A percentile compares a stretch with the other conserved stretches of the same genome.
Evolutionary conservation across 1,139 yeast genomes (phyloP).

Genomic region (Schizosaccharomyces versatilis): DNA sequence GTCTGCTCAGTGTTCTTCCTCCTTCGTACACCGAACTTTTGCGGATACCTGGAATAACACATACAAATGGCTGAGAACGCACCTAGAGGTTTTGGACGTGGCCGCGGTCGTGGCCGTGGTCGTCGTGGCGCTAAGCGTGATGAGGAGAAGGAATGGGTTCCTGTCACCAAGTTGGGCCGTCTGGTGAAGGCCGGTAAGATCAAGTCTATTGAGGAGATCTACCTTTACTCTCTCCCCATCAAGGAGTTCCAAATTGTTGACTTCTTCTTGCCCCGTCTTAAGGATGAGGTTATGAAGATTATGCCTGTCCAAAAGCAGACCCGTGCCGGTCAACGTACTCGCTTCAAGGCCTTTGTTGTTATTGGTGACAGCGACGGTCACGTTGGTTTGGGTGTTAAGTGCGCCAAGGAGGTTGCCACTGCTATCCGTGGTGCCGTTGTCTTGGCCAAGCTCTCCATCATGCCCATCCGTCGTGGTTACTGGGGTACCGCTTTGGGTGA

Average conservation of each 20-base stretch:
- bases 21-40: not conserved
- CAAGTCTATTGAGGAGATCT: conserved; percentile 90
- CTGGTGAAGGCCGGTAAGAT: conserved; percentile 97
- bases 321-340: conserved; percentile 99
- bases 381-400: conserved; percentile 99
- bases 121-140: conserved; percentile 40
- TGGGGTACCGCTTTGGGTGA: conserved; percentile 99
- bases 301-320: conserved; percentile 99
- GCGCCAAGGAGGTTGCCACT: conserved; percentile 99
- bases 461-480: conserved; percentile 99
- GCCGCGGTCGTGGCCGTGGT: conserved; percentile 37
- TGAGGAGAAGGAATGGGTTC: conserved; percentile 98
- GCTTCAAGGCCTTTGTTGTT: conserved; percentile 99
- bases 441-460: conserved; percentile 95
- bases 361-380: conserved; percentile 99
- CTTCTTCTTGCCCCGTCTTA: conserved; percentile 81
- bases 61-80: not conserved
- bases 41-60: not conserved
- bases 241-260: conserved; percentile 98
- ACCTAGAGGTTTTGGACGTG: conserved; percentile 16
- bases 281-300: conserved; percentile 95
- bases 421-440: conserved; percentile 99
- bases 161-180: conserved; percentile 99
- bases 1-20: not conserved
- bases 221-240: conserved; percentile 97